Evolutionary conservation across 306 rosid species (phyloP), one percentile per base, ranked within the genome.

Genomic region (Cicer chorassanicum): DNA sequence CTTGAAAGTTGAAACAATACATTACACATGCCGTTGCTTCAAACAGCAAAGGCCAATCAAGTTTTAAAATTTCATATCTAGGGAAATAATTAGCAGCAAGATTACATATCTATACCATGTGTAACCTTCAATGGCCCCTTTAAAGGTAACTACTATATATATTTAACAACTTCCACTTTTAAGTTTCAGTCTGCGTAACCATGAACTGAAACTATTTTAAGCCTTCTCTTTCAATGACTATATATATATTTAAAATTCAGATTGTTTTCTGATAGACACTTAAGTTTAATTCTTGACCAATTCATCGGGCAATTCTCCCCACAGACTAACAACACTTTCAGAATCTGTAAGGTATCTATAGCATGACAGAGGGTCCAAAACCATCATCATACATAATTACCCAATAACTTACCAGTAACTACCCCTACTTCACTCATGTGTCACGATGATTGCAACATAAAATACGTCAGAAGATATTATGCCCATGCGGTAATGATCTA

Each of bases 401-500:
- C 46, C 42, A 40, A 38, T 53, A 67, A 24, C 70, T 66, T 48
- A 40, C 11, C 34, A 24, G 64, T 57, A 21, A 56, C 39, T 1
- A 21, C 40, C 41, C 13, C 0, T 1, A 72, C 71, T 77, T 67
- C 53, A 66, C 55, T 73, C 69, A 61, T 42, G 61, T 40, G 45
- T 50, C 70, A 36, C 12, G 54, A 40, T 8, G 60, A 43, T 65
- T 54, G 66, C 49, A 12, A 15, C 78, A 44, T 44, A 72, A 43
- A 55, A 57, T 72, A 55, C 50, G 74, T 78, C 13, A 48, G 40
- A 46, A 62, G 64, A 74, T 80, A 72, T 9, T 80, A 72, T 9
- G 56, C 59, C 72, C 90, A 86, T 89, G 84, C 78, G 84, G 86
- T 86, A 76, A 76, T 44, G 81, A 70, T 79, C 67, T 15, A 77